Base-by-base conservation (phyloP, 768 basidiomycete species). In the Nidula microcarpa region DNA sequence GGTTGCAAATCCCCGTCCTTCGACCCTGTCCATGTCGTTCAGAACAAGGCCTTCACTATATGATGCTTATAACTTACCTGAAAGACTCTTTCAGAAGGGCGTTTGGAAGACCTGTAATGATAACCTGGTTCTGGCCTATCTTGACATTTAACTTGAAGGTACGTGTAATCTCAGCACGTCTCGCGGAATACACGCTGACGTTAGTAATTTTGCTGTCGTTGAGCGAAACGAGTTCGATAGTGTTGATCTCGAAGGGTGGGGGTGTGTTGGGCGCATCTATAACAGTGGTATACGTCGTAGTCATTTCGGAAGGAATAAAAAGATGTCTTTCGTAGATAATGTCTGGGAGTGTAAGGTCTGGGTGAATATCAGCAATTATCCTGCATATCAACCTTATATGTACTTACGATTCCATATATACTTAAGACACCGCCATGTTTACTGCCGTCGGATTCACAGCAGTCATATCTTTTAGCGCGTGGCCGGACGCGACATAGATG, bases 1-100 rank as follows among this genome's bases (percentile, higher is more conserved):
- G 0, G 72, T 76, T 5, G 74, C 76, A 39, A 63, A 57, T n/a
- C 76, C 74, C 16, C 68, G 59, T 8, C 76, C 77, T 63, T 78
- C 74, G 3, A 77, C 76, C 52, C 77, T 78, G 51, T 5, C 54
- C 5, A 30, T 46, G 30, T 43, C 9, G 0, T 23, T 43, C 30
- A 49, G 43, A n/a, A 17, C 37, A 32, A 16, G 41, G 8, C 3
- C 30, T 23, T 18, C 23, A 33, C 33, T 37, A 8, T 1, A 32
- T 16, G 33, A n/a, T 30, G 14, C 41, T 43, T 6, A 32, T 36
- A 6, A 57, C 65, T 33, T 43, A 75, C 76, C 71, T 69, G 30
- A 78, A 59, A 9, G 75, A 77, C 6, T 74, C 68, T n/a, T 65
- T 48, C 43, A 75, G 70, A 5, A 77, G 57, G 0, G 61, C 69